Percentiles rank a stretch among this genome's conserved stretches.
phyloP scores from a whole-genome alignment of 2,329 filamentous ascomycete genomes.

The Fusarium pseudocircinatum region DNA sequence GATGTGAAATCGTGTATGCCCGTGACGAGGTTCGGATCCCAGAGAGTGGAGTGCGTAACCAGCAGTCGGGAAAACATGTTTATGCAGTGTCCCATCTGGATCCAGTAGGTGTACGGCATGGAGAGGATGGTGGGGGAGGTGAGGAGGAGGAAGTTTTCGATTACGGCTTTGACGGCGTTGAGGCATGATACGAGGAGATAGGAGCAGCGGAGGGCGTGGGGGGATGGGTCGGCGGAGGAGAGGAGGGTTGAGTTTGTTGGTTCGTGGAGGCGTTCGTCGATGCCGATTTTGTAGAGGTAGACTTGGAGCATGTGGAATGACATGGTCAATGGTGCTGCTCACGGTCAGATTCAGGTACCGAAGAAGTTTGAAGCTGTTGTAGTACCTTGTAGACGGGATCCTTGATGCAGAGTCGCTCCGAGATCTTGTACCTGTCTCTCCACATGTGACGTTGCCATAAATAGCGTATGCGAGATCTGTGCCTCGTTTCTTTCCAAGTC shows the following conservation, averaged over 20 bases:
- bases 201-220: not conserved
- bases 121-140: not conserved
- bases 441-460: not conserved
- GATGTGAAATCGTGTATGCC: not conserved
- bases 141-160: not conserved
- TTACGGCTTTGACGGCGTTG: constrained; percentile 10
- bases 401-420: not conserved
- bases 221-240: not conserved
- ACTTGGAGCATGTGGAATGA: constrained; percentile 5
- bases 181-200: constrained; percentile 10
- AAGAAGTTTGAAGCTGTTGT: not conserved
- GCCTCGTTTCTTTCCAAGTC: not conserved
- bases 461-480: not conserved
- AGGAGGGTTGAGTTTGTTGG: not conserved
- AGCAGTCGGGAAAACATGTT: constrained; percentile 13
- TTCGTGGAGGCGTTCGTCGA: constrained; percentile 6
- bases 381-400: not conserved
- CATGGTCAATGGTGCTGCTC: not conserved
- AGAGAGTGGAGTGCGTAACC: constrained; percentile 5
- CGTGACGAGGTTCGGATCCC: constrained; percentile 2
- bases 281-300: constrained; percentile 5
- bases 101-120: constrained; percentile 13
- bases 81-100: constrained; percentile 12
- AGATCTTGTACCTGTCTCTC: constrained; percentile 13
- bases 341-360: not conserved